Evolutionary conservation across 2,329 filamentous ascomycete species (phyloP), one percentile per base, ranked within the genome.

Genomic region (Pseudocercospora macadamiae): DNA sequence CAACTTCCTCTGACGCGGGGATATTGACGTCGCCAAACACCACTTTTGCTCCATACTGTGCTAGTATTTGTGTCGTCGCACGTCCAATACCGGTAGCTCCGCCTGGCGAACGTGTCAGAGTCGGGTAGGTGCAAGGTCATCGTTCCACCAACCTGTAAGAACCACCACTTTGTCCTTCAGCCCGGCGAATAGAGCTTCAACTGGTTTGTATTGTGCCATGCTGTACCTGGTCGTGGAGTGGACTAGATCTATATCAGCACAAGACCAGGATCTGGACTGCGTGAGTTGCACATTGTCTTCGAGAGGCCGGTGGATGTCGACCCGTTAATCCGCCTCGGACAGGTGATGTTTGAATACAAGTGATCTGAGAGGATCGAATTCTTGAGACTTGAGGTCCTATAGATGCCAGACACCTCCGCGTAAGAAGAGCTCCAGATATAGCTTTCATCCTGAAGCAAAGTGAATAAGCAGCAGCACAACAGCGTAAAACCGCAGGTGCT

Each of bases 1-100:
- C 45, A 2, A 59, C 23, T 12, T 55, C n/a, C 16, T 54, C 51
- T 18, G 53, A 55, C 3, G 59, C 58, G 64, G 42, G 55, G 25
- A 53, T 55, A 18, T 61, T 62, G 12, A 70, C 64, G 57, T 81
- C 79, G 26, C 79, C 79, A 60, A 81, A 77, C 60, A 75, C 75
- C 49, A 80, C 73, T 36, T 75, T 71, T 8, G 77, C 76, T 21
- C 76, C 75, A 9, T 67, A 66, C 6, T 73, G 56, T 55, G 76
- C 73, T 45, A 77, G 74, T 26, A 75, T 68, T 7, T 73, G 70
- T 1, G 79, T 76, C 0, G 78, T 67, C 42, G 73, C 73, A 3
- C 77, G 73, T 2, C 78, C 78, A 34, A 81, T 79, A 9, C 77
- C 78, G 51, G 78, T 77, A 51, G 79, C 72, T 16, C 77, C 77